Evolutionary conservation across 2,329 filamentous ascomycete species (phyloP).

Genomic region (Colletotrichum orbiculare): DNA sequence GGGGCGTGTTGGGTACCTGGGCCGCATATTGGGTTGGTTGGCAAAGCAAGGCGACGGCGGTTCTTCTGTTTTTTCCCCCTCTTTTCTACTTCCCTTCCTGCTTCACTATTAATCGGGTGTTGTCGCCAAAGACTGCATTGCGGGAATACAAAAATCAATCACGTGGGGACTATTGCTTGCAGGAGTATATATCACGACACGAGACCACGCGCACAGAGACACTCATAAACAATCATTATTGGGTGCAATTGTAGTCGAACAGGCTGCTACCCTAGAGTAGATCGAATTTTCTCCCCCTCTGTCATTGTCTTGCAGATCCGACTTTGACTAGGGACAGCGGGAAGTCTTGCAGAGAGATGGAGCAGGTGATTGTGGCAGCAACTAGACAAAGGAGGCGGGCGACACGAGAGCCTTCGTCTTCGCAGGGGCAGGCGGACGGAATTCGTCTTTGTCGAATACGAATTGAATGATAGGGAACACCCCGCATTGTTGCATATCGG

Average conservation of each 20-base stretch:
- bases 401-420: too few relatives aligned
- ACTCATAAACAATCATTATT: background rate
- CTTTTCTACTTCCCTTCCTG: conserved; percentile 1
- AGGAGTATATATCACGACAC: conserved; percentile 26
- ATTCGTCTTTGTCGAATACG: background rate
- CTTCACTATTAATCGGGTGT: background rate
- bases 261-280: conserved; percentile 3
- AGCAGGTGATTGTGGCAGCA: background rate
- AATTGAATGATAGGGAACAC: conserved; percentile 17
- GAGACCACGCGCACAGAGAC: conserved; percentile 1
- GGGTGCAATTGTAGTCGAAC: conserved; percentile 1
- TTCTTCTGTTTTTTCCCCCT: conserved; percentile 1
- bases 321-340: background rate
- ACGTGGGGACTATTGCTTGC: conserved; percentile 23
- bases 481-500: conserved; percentile 17
- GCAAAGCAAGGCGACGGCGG: conserved; percentile 31
- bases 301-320: too few relatives aligned
- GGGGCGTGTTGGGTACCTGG: conserved; percentile 20
- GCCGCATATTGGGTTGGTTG: conserved; percentile 28
- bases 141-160: conserved; percentile 29
- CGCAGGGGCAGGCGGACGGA: too few relatives aligned
- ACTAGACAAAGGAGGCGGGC: background rate
- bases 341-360: background rate
- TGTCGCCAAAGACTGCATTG: conserved; percentile 24
- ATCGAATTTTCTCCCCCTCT: background rate